Evolutionary conservation across 2,329 filamentous ascomycete species (phyloP).

Genomic region (Colletotrichum brevisporum): DNA sequence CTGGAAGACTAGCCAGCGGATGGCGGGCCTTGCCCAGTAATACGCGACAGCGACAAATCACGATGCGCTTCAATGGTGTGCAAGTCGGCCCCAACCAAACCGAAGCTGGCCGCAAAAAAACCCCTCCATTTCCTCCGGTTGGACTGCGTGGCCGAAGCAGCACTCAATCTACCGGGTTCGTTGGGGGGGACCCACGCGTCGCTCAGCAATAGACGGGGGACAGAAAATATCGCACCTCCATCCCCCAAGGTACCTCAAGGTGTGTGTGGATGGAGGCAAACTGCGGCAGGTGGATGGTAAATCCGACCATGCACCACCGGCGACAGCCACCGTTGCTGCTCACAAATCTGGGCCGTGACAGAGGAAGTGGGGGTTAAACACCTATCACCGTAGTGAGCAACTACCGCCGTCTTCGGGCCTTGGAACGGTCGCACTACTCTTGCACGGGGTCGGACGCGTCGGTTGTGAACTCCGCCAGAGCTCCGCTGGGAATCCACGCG

Average conservation of each 20-base stretch:
- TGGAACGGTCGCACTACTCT: slow-evolving; percentile 28
- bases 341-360: slow-evolving; percentile 34
- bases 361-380: slow-evolving; percentile 31
- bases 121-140: slow-evolving; percentile 38
- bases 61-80: slow-evolving; percentile 37
- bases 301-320: slow-evolving; percentile 20
- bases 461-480: slow-evolving; percentile 36
- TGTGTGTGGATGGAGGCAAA: slow-evolving; percentile 33
- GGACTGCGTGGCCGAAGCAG: slow-evolving; percentile 34
- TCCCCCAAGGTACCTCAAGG: slow-evolving; percentile 37
- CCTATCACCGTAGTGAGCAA: slow-evolving; percentile 18
- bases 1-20: slow-evolving; percentile 16
- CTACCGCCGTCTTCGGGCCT: slow-evolving; percentile 38
- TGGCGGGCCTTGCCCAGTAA: slow-evolving; percentile 23
- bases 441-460: slow-evolving; percentile 31
- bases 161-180: slow-evolving; percentile 37
- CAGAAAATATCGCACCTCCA: slow-evolving; percentile 41
- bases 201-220: slow-evolving; percentile 28
- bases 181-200: slow-evolving; percentile 35
- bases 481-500: slow-evolving; percentile 39
- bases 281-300: slow-evolving; percentile 2
- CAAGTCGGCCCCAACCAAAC: slow-evolving; percentile 39
- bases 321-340: slow-evolving; percentile 14
- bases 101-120: slow-evolving; percentile 33
- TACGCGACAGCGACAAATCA: slow-evolving; percentile 38